phyloP scores from a whole-genome alignment of 805 yeast genomes.

The Barnettozyma siamensis region DNA sequence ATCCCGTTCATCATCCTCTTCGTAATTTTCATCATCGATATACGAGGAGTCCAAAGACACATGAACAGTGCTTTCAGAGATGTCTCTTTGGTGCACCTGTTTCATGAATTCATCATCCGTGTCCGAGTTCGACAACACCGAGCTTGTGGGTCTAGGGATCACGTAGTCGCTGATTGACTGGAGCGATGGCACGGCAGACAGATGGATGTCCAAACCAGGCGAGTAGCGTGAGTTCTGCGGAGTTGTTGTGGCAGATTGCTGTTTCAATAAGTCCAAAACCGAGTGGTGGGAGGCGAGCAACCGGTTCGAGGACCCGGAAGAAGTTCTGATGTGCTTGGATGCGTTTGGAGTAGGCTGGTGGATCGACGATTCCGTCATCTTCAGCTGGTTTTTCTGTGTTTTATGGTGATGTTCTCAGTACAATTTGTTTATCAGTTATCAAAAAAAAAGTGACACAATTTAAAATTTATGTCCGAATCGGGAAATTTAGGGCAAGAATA shows the following conservation, averaged over 20 bases:
- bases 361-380: constrained; percentile 1
- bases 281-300: constrained; percentile 23
- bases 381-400: too few species aligned
- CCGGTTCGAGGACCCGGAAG: constrained; percentile 10
- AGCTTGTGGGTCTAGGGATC: constrained; percentile 24
- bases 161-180: constrained; percentile 16
- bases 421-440: too few species aligned
- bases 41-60: background rate
- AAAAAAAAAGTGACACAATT: too few species aligned
- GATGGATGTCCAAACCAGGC: constrained; percentile 1
- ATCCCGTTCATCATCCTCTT: constrained; percentile 8
- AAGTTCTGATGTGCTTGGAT: background rate
- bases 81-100: background rate
- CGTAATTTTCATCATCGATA: background rate
- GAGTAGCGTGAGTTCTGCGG: constrained; percentile 1
- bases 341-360: constrained; percentile 19
- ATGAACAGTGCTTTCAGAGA: constrained; percentile 1
- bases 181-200: constrained; percentile 18
- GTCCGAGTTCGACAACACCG: constrained; percentile 25
- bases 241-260: background rate
- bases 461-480: too few species aligned
- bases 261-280: constrained; percentile 18
- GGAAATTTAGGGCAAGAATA: too few species aligned
- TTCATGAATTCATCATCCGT: constrained; percentile 20
- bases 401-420: too few species aligned